Percentiles rank a stretch among this genome's conserved stretches.
These are phyloP conservation scores for Aphanomyces astaci DNA, from an alignment of 352 stramenopile genomes.

Conservation along the genomic window DNA sequence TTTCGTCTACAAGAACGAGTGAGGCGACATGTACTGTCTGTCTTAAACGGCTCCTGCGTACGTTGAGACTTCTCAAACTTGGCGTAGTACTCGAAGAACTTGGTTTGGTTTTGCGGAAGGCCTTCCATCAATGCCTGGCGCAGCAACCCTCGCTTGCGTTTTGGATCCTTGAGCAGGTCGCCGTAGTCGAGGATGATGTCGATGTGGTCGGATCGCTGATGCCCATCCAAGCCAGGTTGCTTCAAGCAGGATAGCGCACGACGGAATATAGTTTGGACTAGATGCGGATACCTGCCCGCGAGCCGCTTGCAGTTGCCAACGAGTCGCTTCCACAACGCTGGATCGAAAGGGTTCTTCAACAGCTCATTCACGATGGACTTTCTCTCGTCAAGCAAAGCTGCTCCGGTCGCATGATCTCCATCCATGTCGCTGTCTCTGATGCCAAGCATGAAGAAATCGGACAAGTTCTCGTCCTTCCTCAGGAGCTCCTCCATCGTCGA, in stretches of 20 bases:
- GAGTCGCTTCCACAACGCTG: not conserved
- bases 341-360: not conserved
- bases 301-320: constrained; percentile 11
- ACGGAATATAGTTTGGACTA: constrained; percentile 6
- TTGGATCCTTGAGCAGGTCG: not conserved
- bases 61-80: constrained; percentile 18
- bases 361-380: not conserved
- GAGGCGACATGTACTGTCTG: too few species aligned
- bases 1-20: not conserved
- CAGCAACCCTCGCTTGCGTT: constrained; percentile 3
- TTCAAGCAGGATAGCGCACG: not conserved
- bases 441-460: constrained; percentile 19
- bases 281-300: not conserved
- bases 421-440: not conserved
- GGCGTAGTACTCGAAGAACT: constrained; percentile 18
- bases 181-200: constrained; percentile 4
- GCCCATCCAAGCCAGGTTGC: not conserved
- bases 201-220: not conserved
- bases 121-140: not conserved
- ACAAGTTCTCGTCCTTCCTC: constrained; percentile 1
- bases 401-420: not conserved
- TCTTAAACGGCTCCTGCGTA: not conserved
- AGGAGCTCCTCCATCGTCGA: not conserved
- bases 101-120: not conserved
- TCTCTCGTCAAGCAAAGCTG: not conserved